Base-by-base conservation (phyloP, 2,329 filamentous ascomycete species). In the Ophiosphaerella korrae region DNA sequence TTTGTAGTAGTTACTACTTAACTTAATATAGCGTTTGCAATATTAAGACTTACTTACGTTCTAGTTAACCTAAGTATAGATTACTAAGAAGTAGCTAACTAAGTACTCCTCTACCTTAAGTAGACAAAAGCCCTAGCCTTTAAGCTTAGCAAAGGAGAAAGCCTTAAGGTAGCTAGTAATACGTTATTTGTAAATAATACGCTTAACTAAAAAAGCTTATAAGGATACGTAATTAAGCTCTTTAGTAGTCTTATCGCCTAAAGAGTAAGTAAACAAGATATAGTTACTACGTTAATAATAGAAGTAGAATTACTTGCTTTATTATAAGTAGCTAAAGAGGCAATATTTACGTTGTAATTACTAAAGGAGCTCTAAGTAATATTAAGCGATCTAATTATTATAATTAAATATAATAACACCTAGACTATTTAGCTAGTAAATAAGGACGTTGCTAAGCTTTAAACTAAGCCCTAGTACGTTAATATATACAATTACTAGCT, bases 81-180 rank as follows among this genome's bases (percentile, higher is more conserved):
- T 7, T 35, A 57, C 36, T 44, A 53, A 1, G 6, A 23, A 4
- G 46, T 40, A 12, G 37, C 41, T n/a, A 31, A 56, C 24, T 23
- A 33, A 18, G 50, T 51, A 9, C 40, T 57, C 1, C 32, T 50
- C 11, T 57, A 57, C 16, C 50, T 53, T 6, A 3, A 40, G 8
- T 33, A 16, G 13, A 50, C 42, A n/a, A 14, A 29, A 7, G 9
- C 7, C 11, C 5, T n/a, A 8, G 23, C 33, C 3, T 42, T 56
- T 13, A 3, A 48, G 23, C 9, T 50, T 26, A 26, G 24, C 24
- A 39, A 41, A 18, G 23, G 29, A 38, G 42, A 52, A 7, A 9
- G 9, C 21, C 29, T 56, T 5, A n/a, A 47, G 34, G 44, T 53
- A 18, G 44, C 51, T 2, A 57, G 54, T 37, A 35, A 57, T 8